Base-by-base conservation (phyloP, 352 stramenopile genomes). In the Bremia lactucae region DNA sequence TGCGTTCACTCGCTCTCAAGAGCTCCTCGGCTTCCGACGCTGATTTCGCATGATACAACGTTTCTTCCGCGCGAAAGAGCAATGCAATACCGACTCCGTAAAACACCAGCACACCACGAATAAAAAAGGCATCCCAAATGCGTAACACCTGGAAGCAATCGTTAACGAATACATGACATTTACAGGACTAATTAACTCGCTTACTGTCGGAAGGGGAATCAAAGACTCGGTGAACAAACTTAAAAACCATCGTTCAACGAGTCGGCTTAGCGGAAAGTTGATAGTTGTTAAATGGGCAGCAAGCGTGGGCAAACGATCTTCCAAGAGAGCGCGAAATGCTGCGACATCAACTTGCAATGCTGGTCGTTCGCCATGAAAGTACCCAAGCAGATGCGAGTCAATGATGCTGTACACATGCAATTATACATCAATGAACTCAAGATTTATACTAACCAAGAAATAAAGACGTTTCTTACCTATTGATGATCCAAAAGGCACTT, bases 101-200 rank as follows among this genome's bases (percentile, higher is more conserved):
- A 19, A 89, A 72, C 1, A 87, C 60, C 6, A 78, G 61, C 3
- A 87, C 46, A 2, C 74, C 77, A 26, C 82, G 72, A 15, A 69
- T 71, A 31, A 89, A 89, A 40, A 89, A 86, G 0, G 63, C 65
- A 36, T 89, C 77, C 77, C 77, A 89, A 23, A 89, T 76, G 6
- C 77, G 60, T 19, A 89, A 44, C n/a, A 82, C 68, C 68, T 81
- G 31, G 14, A 6, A 13, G 4, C 15, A n/a, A 37, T 37, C n/a
- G n/a, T n/a, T n/a, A n/a, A n/a, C n/a, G n/a, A n/a, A n/a, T n/a
- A n/a, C n/a, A n/a, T n/a, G n/a, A n/a, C n/a, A n/a, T n/a, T n/a
- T n/a, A n/a, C 11, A 16, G 21, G n/a, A 39, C 6, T 42, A 38
- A n/a, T n/a, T n/a, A n/a, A n/a, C n/a, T n/a, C n/a, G n/a, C 62